Percentiles rank a stretch among this genome's conserved stretches.
phyloP scores from a whole-genome alignment of 208 protist species.

The Crithidia acanthocephali region DNA sequence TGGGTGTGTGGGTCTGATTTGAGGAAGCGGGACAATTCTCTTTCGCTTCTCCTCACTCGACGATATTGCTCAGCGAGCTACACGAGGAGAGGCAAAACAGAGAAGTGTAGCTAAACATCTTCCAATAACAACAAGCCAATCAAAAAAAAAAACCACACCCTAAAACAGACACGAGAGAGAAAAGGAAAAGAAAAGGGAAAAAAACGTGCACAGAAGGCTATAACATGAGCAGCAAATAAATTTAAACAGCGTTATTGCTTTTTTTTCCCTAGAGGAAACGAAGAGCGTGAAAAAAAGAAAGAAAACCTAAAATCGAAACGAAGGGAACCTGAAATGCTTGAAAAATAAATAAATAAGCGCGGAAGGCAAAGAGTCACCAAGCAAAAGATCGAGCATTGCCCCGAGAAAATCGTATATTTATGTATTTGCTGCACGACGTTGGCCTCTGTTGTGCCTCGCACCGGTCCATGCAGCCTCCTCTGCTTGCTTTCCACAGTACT shows the following conservation, averaged over 20 bases:
- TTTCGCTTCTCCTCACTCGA: neutral
- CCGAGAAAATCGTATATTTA: too few species aligned
- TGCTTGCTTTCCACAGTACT: neutral
- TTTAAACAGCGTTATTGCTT: too few species aligned
- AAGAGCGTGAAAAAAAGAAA: too few species aligned
- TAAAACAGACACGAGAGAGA: neutral
- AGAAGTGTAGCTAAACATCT: neutral
- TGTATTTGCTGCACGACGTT: too few species aligned
- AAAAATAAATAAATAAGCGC: neutral
- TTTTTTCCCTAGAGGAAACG: too few species aligned
- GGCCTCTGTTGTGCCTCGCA: too few species aligned
- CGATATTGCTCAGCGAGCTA: neutral
- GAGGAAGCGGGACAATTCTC: too few species aligned
- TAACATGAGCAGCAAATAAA: neutral
- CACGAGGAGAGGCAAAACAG: neutral
- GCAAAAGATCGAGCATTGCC: too few species aligned
- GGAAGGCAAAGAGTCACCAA: neutral
- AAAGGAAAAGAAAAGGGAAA: constrained; percentile 12
- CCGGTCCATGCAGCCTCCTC: too few species aligned
- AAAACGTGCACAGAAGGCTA: neutral
- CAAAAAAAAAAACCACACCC: neutral
- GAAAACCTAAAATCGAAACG: too few species aligned
- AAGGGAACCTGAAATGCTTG: neutral
- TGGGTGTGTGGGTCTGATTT: too few species aligned
- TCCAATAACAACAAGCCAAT: neutral